Evolutionary conservation across 2,329 filamentous ascomycete species (phyloP).

Genomic region (Sporothrix euskadiensis): DNA sequence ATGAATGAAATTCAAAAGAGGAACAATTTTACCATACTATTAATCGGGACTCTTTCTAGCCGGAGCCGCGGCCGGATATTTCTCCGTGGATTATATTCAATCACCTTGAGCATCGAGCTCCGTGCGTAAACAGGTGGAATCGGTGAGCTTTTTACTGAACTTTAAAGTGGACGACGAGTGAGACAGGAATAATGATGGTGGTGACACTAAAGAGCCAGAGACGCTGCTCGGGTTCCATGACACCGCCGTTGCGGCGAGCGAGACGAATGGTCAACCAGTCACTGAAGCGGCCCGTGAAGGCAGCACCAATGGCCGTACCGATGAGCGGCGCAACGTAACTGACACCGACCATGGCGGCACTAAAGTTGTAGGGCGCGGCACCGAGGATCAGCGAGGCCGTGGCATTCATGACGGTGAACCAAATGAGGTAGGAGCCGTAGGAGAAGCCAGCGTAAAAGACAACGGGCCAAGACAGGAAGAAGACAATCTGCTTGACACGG

Average conservation of each 20-base stretch:
- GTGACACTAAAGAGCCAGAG: conserved; percentile 37
- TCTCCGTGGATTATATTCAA: too few relatives aligned
- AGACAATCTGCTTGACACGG: conserved; percentile 26
- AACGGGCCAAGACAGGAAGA: conserved; percentile 29
- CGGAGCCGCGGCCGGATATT: too few relatives aligned
- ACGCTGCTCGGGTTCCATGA: conserved; percentile 39
- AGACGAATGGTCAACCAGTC: conserved; percentile 37
- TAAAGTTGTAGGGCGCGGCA: conserved; percentile 35
- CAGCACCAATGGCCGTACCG: conserved; percentile 33
- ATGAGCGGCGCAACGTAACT: conserved; percentile 34
- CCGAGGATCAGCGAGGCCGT: conserved; percentile 33
- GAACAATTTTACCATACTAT: too few relatives aligned
- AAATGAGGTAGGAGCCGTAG: conserved; percentile 37
- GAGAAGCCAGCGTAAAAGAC: conserved; percentile 34
- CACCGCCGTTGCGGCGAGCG: conserved; percentile 45
- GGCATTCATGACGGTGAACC: conserved; percentile 38
- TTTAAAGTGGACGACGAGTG: too few relatives aligned
- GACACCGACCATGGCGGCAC: conserved; percentile 32
- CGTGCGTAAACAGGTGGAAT: too few relatives aligned
- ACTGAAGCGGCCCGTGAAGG: conserved; percentile 34
- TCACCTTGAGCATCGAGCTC: too few relatives aligned
- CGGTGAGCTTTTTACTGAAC: too few relatives aligned
- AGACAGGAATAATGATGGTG: conserved; percentile 36
- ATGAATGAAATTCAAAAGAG: too few relatives aligned
- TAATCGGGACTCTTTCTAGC: too few relatives aligned